Base-by-base conservation (phyloP, 2,329 filamentous ascomycete species). In the Ilyonectria sp. region DNA sequence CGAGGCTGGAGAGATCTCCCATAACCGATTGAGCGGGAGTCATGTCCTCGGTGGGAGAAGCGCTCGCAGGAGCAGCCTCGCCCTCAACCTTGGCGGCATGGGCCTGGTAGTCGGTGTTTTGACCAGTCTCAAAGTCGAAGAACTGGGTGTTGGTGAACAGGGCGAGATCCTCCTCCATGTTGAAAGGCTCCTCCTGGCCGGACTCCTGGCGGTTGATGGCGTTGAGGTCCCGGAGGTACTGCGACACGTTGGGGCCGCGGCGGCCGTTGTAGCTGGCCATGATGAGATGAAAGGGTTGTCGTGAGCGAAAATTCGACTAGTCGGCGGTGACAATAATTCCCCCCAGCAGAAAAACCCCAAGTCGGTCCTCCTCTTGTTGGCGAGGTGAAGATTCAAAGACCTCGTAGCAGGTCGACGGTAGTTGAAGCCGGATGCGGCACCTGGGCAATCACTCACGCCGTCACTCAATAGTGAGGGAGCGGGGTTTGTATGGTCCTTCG, bases 161-260 rank as follows among this genome's bases (percentile, higher is more conserved):
- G 58, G 91, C 91, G 57, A 95, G 84, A 71, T 94, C 91, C 67
- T 92, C 90, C 74, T 93, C 91, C 70, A 92, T 84, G 74, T 87
- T 87, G 80, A 91, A 87, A 58, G 85, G 82, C 60, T 92, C 89
- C 68, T 91, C 86, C 60, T 80, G 78, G 31, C 87, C 79, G 26
- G 65, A 73, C 74, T 85, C 87, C 68, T 91, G 86, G 60, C 92
- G 88, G 74, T 90, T 89, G 68, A 92, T 85, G 68, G 90, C 89
- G 85, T 97, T 97, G 76, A 98, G 86, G 74, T 95, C 92, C 76
- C 93, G 92, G 72, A 98, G 87, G 84, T 96, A 97, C 78, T 94
- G 92, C 78, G 94, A 94, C 82, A 97, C 93, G 81, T 97, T 97
- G 77, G 93, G 92, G 75, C 89, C 93, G 78, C 92, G 91, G 69